Conservation (phyloP, 2,329 filamentous ascomycete genomes). For the Emergomyces pasteurianus region DNA sequence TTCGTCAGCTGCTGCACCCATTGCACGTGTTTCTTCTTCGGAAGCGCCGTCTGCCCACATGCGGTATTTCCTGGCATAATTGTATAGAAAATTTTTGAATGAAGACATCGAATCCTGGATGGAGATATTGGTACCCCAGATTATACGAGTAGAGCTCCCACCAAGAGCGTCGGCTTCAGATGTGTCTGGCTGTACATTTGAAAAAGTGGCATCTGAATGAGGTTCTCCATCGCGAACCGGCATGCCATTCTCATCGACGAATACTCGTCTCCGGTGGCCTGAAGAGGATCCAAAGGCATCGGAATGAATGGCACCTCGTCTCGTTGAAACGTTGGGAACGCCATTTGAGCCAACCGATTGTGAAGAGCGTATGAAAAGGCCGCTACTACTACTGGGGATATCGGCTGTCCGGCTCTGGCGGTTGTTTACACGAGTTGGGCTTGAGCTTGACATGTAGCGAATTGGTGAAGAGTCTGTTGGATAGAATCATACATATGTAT, state of each 20-base stretch:
- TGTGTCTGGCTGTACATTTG: constrained; percentile 64
- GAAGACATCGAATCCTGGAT: constrained; percentile 75
- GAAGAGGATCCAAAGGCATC: constrained; percentile 50
- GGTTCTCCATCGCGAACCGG: constrained; percentile 39
- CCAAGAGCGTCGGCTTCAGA: constrained; percentile 85
- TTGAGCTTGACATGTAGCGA: constrained; percentile 81
- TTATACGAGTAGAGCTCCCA: constrained; percentile 66
- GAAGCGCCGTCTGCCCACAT: constrained; percentile 80
- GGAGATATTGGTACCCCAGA: constrained; percentile 97
- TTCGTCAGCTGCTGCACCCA: constrained; percentile 57
- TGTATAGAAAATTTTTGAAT: constrained; percentile 85
- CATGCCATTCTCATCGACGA: constrained; percentile 53
- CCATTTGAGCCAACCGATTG: constrained; percentile 40
- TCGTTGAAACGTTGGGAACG: constrained; percentile 44
- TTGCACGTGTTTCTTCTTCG: constrained; percentile 57
- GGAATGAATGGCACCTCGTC: constrained; percentile 78
- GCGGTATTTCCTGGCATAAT: constrained; percentile 88
- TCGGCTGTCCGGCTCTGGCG: constrained; percentile 53
- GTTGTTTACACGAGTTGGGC: constrained; percentile 51
- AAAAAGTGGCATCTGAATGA: constrained; percentile 52
- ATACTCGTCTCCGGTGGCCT: constrained; percentile 45
- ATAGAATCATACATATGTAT: neutral
- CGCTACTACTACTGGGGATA: constrained; percentile 71
- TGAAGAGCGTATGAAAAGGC: constrained; percentile 64
- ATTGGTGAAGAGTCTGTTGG: constrained; percentile 77